Percentiles rank a stretch among this genome's conserved stretches.
Evolutionary conservation across 2,329 filamentous ascomycete species (phyloP).

Genomic region (Dothiorella sarmentorum): DNA sequence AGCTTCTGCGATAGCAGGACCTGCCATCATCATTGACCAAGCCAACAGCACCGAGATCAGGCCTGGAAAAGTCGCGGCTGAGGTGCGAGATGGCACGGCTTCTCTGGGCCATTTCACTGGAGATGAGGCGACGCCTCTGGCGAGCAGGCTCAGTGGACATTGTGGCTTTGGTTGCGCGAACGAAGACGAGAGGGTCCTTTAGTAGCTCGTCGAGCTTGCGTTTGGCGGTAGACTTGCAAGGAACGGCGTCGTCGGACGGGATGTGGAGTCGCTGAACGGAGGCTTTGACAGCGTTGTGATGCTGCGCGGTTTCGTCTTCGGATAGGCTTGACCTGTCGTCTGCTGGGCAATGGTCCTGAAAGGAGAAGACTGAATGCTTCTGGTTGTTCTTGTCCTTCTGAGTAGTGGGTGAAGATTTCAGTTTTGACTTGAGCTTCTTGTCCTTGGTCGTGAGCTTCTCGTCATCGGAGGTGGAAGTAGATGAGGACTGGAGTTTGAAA

Average conservation of each 20-base stretch:
- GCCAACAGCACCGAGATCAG: slow-evolving; percentile 15
- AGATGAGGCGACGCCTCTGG: not conserved
- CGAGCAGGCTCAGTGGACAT: not conserved
- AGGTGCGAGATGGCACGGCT: not conserved
- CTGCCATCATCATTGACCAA: slow-evolving; percentile 19
- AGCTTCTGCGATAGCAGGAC: slow-evolving; percentile 23
- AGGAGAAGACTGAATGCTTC: not conserved
- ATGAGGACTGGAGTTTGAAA: too few species aligned
- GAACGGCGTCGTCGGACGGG: not conserved
- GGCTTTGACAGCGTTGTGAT: not conserved
- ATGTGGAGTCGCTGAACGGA: not conserved
- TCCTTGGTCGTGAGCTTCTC: not conserved
- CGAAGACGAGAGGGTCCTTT: not conserved
- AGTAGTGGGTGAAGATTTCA: too few species aligned
- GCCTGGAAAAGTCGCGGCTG: not conserved
- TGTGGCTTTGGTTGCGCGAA: not conserved
- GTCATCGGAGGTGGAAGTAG: too few species aligned
- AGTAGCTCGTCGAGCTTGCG: not conserved
- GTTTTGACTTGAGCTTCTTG: not conserved
- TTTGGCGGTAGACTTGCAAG: slow-evolving; percentile 1
- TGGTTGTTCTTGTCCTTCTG: too few species aligned
- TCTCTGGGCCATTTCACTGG: not conserved
- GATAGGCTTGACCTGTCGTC: not conserved
- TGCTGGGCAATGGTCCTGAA: not conserved
- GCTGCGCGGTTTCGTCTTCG: too few species aligned